Evolutionary conservation across 2,329 filamentous ascomycete genomes (phyloP).

Genomic region (Exophiala aquamarina): DNA sequence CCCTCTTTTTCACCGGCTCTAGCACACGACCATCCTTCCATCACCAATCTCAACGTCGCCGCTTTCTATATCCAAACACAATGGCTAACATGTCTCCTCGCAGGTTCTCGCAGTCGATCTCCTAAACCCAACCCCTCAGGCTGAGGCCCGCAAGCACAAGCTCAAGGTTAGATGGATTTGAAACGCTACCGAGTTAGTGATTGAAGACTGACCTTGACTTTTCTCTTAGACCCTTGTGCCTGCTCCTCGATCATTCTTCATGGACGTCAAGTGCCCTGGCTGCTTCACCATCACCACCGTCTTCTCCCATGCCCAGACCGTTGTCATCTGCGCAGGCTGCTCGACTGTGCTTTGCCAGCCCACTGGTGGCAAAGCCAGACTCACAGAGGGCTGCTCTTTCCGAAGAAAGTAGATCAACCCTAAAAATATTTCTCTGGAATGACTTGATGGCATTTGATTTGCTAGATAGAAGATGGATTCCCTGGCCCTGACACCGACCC

Average conservation of each 20-base stretch:
- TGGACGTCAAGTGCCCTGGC: constrained; percentile 99
- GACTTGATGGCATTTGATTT: constrained; percentile 33
- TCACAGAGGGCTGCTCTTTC: constrained; percentile 99
- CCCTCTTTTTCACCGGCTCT: constrained; percentile 10
- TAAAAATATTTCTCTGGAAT: constrained; percentile 31
- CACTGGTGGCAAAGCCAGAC: constrained; percentile 96
- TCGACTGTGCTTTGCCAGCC: constrained; percentile 99
- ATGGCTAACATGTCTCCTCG: constrained; percentile 28
- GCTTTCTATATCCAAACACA: constrained; percentile 9
- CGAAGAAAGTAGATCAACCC: constrained; percentile 92
- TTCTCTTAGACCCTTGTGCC: constrained; percentile 78
- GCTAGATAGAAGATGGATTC: constrained; percentile 52
- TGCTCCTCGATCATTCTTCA: constrained; percentile 98
- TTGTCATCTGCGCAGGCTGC: constrained; percentile 99
- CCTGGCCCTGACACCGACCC: constrained; percentile 40
- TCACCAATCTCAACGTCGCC: constrained; percentile 22
- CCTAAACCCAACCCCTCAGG: constrained; percentile 95
- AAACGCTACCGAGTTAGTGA: background rate
- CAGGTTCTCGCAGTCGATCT: constrained; percentile 99
- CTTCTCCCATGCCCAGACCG: constrained; percentile 99
- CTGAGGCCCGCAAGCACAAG: constrained; percentile 99
- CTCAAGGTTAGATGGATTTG: constrained; percentile 77
- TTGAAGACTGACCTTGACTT: constrained; percentile 12
- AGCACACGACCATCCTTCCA: constrained; percentile 27
- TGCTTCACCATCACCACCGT: constrained; percentile 99